These are phyloP conservation scores for Fusarium ambrosium DNA, from an alignment of 2,329 filamentous ascomycete genomes.

Conservation along the genomic window DNA sequence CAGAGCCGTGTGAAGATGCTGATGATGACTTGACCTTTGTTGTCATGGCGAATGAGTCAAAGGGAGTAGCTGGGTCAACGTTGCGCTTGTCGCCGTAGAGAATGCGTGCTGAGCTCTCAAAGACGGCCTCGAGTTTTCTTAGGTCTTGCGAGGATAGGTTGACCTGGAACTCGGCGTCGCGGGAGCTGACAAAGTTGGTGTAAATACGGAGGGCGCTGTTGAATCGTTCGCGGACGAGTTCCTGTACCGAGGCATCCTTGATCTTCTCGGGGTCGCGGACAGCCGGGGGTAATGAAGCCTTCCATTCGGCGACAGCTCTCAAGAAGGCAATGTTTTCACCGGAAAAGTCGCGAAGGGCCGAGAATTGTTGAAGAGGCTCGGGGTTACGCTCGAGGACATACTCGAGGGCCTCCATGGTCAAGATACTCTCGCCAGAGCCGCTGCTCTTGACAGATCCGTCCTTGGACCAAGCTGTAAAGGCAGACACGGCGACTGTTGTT, in stretches of 20 bases:
- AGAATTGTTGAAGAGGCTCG: conserved; percentile 72
- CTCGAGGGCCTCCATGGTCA: conserved; percentile 57
- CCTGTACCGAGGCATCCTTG: conserved; percentile 43
- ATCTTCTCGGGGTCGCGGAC: conserved; percentile 42
- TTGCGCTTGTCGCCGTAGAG: conserved; percentile 56
- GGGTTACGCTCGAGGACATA: conserved; percentile 71
- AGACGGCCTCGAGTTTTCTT: conserved; percentile 66
- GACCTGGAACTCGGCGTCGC: conserved; percentile 72
- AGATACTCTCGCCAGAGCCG: conserved; percentile 54
- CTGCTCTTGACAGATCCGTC: conserved; percentile 51
- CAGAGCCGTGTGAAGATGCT: conserved; percentile 38
- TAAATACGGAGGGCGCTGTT: conserved; percentile 66
- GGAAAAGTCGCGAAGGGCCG: conserved; percentile 75
- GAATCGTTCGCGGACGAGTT: conserved; percentile 64
- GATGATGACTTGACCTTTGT: conserved; percentile 40
- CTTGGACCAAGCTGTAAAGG: conserved; percentile 55
- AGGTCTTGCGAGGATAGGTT: conserved; percentile 73
- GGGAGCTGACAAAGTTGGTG: conserved; percentile 45
- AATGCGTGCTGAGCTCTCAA: conserved; percentile 66
- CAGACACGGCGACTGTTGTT: conserved; percentile 51
- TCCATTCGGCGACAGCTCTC: conserved; percentile 64
- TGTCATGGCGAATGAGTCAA: conserved; percentile 52
- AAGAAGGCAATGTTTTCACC: conserved; percentile 78
- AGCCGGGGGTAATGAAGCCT: conserved; percentile 47
- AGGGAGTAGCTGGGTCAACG: conserved; percentile 60